phyloP scores from a whole-genome alignment of 768 basidiomycete species.

The Mycena metata region DNA sequence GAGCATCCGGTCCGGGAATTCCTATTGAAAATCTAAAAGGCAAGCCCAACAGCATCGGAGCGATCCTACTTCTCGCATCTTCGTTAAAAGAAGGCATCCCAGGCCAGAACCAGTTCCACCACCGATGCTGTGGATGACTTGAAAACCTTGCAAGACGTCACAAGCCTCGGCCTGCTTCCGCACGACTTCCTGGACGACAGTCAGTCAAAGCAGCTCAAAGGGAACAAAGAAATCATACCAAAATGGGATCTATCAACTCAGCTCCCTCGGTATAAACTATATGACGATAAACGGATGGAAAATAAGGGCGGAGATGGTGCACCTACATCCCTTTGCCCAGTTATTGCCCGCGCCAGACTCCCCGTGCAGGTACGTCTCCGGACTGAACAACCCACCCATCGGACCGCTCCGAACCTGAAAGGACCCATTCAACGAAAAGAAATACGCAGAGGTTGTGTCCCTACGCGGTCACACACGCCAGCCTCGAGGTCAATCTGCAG shows the following conservation, averaged over 20 bases:
- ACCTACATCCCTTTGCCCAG: slow-evolving; percentile 94
- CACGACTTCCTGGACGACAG: slow-evolving; percentile 69
- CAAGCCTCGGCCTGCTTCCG: slow-evolving; percentile 85
- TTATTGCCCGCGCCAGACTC: slow-evolving; percentile 87
- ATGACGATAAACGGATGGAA: slow-evolving; percentile 37
- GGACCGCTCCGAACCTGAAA: slow-evolving; percentile 74
- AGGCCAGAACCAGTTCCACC: slow-evolving; percentile 93
- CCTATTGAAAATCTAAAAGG: slow-evolving; percentile 44
- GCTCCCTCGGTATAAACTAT: slow-evolving; percentile 94
- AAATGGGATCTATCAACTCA: slow-evolving; percentile 88
- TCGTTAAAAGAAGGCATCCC: slow-evolving; percentile 84
- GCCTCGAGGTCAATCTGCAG: slow-evolving; percentile 93
- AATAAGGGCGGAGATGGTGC: neutral
- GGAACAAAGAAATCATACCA: slow-evolving; percentile 55
- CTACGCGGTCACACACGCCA: slow-evolving; percentile 86
- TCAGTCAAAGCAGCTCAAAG: neutral
- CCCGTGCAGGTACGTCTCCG: slow-evolving; percentile 85
- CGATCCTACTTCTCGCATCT: slow-evolving; percentile 76
- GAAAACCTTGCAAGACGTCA: slow-evolving; percentile 93
- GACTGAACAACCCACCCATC: slow-evolving; percentile 84
- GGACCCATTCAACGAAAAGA: neutral
- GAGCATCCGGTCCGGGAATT: slow-evolving; percentile 69
- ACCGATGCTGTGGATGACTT: slow-evolving; percentile 89
- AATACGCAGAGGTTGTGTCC: slow-evolving; percentile 25
- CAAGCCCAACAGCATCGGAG: slow-evolving; percentile 31